A percentile compares a stretch with the other conserved stretches of the same genome.
phyloP scores from a whole-genome alignment of 495 filamentous ascomycete species.

The Aspergillus ostianus region DNA sequence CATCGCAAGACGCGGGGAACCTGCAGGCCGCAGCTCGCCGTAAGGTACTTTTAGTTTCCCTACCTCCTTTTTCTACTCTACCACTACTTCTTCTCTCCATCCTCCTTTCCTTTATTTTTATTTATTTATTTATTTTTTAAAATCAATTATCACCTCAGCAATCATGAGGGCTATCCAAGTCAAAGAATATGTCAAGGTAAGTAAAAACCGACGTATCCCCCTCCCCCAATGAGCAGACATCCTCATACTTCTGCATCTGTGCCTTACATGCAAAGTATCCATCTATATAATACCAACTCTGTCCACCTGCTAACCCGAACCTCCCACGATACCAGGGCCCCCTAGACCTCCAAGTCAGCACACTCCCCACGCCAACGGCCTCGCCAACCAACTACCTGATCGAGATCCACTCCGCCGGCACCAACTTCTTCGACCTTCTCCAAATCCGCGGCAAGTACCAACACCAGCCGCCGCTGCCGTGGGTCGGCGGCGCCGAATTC shows the following conservation, averaged over 20 bases:
- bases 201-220: constrained; percentile 5
- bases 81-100: constrained; percentile 1
- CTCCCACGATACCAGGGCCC: constrained; percentile 56
- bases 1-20: constrained; percentile 21
- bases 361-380: constrained; percentile 70
- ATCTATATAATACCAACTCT: neutral
- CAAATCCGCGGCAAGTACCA: constrained; percentile 83
- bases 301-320: constrained; percentile 11
- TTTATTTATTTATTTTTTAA: no score
- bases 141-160: neutral
- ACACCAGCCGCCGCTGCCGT: constrained; percentile 71
- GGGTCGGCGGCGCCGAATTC: constrained; percentile 87
- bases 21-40: neutral
- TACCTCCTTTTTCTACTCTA: neutral
- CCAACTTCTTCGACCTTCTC: constrained; percentile 95
- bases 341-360: constrained; percentile 69
- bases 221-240: neutral
- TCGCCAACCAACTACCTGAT: constrained; percentile 77
- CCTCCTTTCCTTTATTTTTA: neutral
- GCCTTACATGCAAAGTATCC: neutral
- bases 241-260: neutral
- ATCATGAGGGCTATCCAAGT: constrained; percentile 83
- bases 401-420: constrained; percentile 80
- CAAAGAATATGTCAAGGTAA: constrained; percentile 77
- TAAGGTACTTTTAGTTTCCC: neutral